These are phyloP conservation scores for Trichoderma breve DNA, from an alignment of 2,329 filamentous ascomycete species.

Conservation along the genomic window DNA sequence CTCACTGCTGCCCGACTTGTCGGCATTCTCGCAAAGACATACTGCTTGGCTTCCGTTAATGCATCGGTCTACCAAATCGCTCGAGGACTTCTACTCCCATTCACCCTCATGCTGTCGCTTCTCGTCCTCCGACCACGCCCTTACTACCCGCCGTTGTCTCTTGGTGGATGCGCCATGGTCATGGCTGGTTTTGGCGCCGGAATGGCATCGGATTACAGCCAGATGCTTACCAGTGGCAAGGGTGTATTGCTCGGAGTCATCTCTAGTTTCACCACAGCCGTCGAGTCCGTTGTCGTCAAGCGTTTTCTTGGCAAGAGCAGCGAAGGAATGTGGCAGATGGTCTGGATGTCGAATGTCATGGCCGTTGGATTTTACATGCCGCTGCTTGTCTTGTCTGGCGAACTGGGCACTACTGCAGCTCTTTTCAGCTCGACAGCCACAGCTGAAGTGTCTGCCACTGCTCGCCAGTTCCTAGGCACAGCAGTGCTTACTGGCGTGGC, in stretches of 20 bases:
- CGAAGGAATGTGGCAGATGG: constrained; percentile 18
- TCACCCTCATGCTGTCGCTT: constrained; percentile 1
- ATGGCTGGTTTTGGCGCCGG: constrained; percentile 14
- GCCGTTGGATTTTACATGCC: constrained; percentile 2
- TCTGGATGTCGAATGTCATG: constrained; percentile 18
- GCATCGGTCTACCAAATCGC: constrained; percentile 15
- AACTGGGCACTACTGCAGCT: not conserved
- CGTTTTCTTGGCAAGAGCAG: constrained; percentile 9
- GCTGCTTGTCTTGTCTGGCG: not conserved
- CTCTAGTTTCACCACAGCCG: constrained; percentile 11
- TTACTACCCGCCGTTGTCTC: constrained; percentile 3
- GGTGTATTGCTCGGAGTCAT: constrained; percentile 11
- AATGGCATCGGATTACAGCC: constrained; percentile 14
- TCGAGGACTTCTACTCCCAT: constrained; percentile 5
- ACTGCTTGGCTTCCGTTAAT: constrained; percentile 13
- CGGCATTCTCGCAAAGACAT: constrained; percentile 15
- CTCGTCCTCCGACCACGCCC: constrained; percentile 12
- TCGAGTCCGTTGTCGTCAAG: constrained; percentile 11
- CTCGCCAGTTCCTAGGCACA: constrained; percentile 4
- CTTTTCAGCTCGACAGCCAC: not conserved
- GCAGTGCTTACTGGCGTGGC: constrained; percentile 8
- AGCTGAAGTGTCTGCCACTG: not conserved
- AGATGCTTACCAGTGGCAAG: constrained; percentile 14
- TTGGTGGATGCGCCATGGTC: constrained; percentile 6
- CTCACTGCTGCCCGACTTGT: constrained; percentile 12